Evolutionary conservation across 148 eudicot genomes (phyloP).

Genomic region (Rhododendron ovatum): DNA sequence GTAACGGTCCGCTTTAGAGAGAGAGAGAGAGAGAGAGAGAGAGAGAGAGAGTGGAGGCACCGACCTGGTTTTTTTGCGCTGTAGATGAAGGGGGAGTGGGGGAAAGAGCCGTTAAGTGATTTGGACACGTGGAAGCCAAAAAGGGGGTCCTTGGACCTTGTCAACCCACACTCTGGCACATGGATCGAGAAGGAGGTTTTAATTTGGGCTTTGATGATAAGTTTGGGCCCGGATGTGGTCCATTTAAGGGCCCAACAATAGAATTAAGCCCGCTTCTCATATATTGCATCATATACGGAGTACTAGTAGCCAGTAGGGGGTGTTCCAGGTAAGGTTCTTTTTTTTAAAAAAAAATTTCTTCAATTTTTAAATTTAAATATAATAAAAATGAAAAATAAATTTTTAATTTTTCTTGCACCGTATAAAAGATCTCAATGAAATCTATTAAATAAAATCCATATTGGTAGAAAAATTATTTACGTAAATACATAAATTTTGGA

Average conservation of each 20-base stretch:
- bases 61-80: background rate
- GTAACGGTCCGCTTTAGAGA: background rate
- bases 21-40: background rate
- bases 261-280: no score
- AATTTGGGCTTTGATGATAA: background rate
- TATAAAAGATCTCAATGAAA: no score
- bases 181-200: background rate
- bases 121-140: background rate
- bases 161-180: background rate
- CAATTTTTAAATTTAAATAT: no score
- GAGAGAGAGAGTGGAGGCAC: background rate
- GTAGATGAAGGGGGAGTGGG: background rate
- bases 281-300: no score
- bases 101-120: constrained; percentile 23
- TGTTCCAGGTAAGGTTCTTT: no score
- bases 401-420: no score
- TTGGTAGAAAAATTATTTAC: no score
- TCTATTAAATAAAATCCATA: no score
- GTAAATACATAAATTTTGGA: no score
- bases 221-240: background rate
- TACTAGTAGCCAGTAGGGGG: no score
- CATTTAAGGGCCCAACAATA: background rate
- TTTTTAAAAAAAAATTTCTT: no score
- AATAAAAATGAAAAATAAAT: no score
- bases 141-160: background rate